Evolutionary conservation across 208 protist species (phyloP).

Genomic region (Leishmania lainsoni): DNA sequence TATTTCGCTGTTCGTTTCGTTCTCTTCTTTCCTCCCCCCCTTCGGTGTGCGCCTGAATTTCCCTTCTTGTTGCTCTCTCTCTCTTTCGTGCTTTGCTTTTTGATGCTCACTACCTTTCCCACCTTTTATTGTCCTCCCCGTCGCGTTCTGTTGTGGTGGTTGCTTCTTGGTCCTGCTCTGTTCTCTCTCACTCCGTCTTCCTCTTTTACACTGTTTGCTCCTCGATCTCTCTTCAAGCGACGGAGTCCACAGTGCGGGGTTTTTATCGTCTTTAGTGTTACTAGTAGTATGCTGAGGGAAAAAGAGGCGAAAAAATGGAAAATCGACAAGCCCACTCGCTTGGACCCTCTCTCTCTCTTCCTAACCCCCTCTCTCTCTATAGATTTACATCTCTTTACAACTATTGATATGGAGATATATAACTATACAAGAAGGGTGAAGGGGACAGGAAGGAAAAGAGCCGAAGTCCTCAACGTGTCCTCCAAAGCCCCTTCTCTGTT

Average conservation of each 20-base stretch:
- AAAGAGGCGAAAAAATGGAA: no score
- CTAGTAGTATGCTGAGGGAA: slow-evolving; percentile 10
- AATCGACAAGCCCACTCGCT: not conserved
- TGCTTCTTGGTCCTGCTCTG: slow-evolving; percentile 4
- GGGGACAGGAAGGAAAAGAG: not conserved
- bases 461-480: not conserved
- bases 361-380: slow-evolving; percentile 5
- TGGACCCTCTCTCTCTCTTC: slow-evolving; percentile 6
- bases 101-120: not conserved
- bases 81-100: not conserved
- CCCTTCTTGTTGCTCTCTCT: not conserved
- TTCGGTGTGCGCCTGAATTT: not conserved
- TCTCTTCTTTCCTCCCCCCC: not conserved
- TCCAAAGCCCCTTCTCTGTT: not conserved
- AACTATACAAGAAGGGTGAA: not conserved
- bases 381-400: not conserved
- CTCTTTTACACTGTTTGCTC: not conserved
- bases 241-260: not conserved
- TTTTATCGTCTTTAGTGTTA: slow-evolving; percentile 1
- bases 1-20: slow-evolving; percentile 3
- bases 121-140: not conserved
- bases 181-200: not conserved
- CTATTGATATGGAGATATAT: not conserved
- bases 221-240: not conserved
- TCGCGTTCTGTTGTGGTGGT: not conserved